Conservation (phyloP, 306 rosid species). For the Cucurbita argyrosperma region DNA sequence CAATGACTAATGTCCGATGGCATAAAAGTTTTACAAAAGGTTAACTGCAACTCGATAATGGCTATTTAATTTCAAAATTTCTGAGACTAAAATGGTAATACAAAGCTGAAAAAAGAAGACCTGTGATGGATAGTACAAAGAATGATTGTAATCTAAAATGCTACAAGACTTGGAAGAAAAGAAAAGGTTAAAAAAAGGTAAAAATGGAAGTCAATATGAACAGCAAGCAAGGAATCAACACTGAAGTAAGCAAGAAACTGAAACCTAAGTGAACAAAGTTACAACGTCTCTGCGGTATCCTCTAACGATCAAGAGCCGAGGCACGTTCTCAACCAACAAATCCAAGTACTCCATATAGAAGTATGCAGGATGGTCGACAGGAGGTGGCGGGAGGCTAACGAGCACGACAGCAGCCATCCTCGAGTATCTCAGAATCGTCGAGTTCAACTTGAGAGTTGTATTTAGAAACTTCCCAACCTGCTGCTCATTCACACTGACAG, state of each 20-base stretch:
- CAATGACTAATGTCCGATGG: background rate
- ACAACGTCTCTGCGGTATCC: conserved; percentile 94
- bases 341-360: conserved; percentile 99
- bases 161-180: conserved; percentile 23
- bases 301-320: conserved; percentile 88
- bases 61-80: conserved; percentile 6
- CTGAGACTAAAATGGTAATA: background rate
- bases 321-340: conserved; percentile 87
- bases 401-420: conserved; percentile 98
- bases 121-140: conserved; percentile 30
- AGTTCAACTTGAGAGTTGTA: conserved; percentile 79
- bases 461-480: conserved; percentile 87
- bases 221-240: conserved; percentile 15
- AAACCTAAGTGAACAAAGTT: conserved; percentile 69
- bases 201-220: conserved; percentile 17
- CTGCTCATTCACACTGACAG: conserved; percentile 63
- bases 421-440: conserved; percentile 74
- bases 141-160: conserved; percentile 34
- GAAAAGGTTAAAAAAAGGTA: background rate
- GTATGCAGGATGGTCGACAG: conserved; percentile 69
- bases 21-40: background rate
- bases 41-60: background rate
- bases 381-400: conserved; percentile 94
- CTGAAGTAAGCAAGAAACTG: background rate
- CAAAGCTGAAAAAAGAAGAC: conserved; percentile 7